These are phyloP conservation scores for Barnettozyma vustinii DNA, from an alignment of 805 yeast genomes.

Conservation along the genomic window DNA sequence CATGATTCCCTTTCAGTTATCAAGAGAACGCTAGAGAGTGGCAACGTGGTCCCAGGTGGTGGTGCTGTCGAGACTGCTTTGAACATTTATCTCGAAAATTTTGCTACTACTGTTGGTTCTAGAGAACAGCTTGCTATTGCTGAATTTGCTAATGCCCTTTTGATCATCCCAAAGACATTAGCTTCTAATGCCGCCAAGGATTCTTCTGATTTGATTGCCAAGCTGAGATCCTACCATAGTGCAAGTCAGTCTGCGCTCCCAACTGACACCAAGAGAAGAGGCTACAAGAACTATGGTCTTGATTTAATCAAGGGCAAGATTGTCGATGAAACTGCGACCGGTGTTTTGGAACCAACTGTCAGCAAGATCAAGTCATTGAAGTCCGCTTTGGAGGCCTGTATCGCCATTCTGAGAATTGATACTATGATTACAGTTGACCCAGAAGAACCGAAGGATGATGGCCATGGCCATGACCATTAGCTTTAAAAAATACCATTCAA, in stretches of 20 bases:
- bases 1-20: constrained; percentile 94
- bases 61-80: constrained; percentile 98
- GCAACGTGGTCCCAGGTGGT: constrained; percentile 96
- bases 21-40: constrained; percentile 92
- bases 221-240: constrained; percentile 92
- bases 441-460: constrained; percentile 87
- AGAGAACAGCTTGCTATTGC: constrained; percentile 98
- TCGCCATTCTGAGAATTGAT: constrained; percentile 94
- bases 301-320: constrained; percentile 89
- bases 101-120: constrained; percentile 96
- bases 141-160: constrained; percentile 87
- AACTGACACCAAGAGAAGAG: constrained; percentile 78
- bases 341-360: constrained; percentile 94
- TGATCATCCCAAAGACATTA: constrained; percentile 91
- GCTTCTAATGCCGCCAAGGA: constrained; percentile 98
- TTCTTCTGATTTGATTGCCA: constrained; percentile 89
- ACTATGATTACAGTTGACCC: constrained; percentile 98
- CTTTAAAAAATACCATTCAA: neutral
- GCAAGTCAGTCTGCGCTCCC: constrained; percentile 84
- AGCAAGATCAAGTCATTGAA: constrained; percentile 89
- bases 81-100: constrained; percentile 90
- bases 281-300: constrained; percentile 87
- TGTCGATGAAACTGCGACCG: constrained; percentile 75
- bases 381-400: constrained; percentile 96
- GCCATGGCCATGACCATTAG: constrained; percentile 62